phyloP scores from a whole-genome alignment of 345 rosid species.

The Salix koriyanagi region DNA sequence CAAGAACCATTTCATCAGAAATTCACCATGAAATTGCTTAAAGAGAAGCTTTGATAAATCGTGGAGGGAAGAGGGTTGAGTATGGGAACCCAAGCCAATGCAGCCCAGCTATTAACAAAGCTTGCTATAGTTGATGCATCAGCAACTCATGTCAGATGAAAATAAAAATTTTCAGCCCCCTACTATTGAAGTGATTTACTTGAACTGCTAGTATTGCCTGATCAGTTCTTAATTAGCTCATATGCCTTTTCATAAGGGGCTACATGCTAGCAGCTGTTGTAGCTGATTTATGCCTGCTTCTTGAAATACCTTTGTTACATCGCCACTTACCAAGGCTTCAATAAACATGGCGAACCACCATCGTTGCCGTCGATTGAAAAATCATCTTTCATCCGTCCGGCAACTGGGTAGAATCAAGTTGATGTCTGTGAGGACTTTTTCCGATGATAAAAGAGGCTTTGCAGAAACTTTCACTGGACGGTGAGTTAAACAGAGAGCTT shows the following conservation, averaged over 20 bases:
- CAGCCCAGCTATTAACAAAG: conserved; percentile 14
- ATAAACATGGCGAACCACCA: background rate
- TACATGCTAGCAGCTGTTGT: background rate
- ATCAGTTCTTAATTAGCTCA: background rate
- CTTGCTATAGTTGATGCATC: conserved; percentile 10
- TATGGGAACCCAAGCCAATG: background rate
- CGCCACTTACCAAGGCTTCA: background rate
- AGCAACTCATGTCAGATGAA: conserved; percentile 16
- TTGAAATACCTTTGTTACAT: conserved; percentile 1
- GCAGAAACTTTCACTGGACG: background rate
- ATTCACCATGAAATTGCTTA: background rate
- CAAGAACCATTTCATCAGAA: conserved; percentile 17
- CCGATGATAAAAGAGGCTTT: background rate
- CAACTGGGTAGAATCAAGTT: conserved; percentile 1
- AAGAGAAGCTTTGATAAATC: conserved; percentile 2
- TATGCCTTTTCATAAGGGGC: background rate
- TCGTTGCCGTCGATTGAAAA: conserved; percentile 10
- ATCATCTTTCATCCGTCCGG: background rate
- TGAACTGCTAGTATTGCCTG: conserved; percentile 5
- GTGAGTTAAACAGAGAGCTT: conserved; percentile 4
- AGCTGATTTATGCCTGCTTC: background rate
- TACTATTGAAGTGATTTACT: conserved; percentile 14
- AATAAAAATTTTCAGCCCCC: conserved; percentile 14
- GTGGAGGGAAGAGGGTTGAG: conserved; percentile 23
- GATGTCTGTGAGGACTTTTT: background rate